A percentile compares a stretch with the other conserved stretches of the same genome.
These are phyloP conservation scores for Colletotrichum higginsianum DNA, from an alignment of 2,329 filamentous ascomycete genomes.

Conservation along the genomic window DNA sequence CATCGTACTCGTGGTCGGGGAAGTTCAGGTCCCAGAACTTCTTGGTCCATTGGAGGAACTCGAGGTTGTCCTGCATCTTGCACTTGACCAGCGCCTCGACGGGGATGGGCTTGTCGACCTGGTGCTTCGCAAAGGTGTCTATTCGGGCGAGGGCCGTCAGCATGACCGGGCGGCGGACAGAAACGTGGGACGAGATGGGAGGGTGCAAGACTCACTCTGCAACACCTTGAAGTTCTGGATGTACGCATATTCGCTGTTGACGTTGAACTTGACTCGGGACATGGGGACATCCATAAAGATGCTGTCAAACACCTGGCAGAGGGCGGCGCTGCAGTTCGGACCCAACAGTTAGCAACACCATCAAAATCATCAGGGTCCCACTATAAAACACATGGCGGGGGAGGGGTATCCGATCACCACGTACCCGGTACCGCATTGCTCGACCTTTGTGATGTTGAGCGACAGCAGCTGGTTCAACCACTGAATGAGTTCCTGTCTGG, in stretches of 20 bases:
- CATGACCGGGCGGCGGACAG: background rate
- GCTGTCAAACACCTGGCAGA: conserved; percentile 98
- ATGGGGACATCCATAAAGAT: conserved; percentile 97
- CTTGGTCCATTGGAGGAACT: conserved; percentile 98
- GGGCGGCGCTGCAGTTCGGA: conserved; percentile 78
- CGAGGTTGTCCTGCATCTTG: conserved; percentile 99
- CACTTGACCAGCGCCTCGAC: conserved; percentile 94
- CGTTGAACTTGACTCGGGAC: conserved; percentile 97
- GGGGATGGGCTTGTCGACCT: conserved; percentile 90
- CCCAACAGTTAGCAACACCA: conserved; percentile 44
- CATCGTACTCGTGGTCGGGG: conserved; percentile 97
- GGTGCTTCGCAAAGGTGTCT: conserved; percentile 89
- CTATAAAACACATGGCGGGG: conserved; percentile 44
- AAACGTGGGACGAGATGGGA: background rate
- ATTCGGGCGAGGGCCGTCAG: conserved; percentile 42
- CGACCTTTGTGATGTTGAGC: conserved; percentile 98
- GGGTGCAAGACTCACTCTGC: conserved; percentile 78
- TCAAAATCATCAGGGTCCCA: conserved; percentile 38
- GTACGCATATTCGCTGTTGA: conserved; percentile 96
- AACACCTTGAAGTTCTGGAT: conserved; percentile 98
- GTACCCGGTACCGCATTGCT: conserved; percentile 99
- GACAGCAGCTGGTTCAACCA: conserved; percentile 99
- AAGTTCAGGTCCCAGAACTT: conserved; percentile 98
- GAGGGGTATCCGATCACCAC: conserved; percentile 56
- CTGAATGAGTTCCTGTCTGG: conserved; percentile 93